Evolutionary conservation across 495 filamentous ascomycete genomes (phyloP), one percentile per base, ranked within the genome.

Genomic region (Aspergillus carlsbadensis): DNA sequence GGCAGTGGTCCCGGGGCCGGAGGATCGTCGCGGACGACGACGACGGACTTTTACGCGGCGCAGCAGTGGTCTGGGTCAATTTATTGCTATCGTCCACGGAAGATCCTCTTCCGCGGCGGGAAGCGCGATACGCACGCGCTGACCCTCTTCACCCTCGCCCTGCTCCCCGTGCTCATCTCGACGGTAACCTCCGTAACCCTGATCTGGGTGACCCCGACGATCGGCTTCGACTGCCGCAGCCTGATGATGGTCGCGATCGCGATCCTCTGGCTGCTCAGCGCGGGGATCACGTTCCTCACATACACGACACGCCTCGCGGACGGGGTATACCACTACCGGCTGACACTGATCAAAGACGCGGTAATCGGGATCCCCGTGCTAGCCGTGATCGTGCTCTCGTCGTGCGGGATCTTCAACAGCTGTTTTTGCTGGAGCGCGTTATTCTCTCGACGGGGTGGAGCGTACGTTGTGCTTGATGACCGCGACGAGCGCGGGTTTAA

Each of bases 161-260:
- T 22, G n/a, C 42, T 46, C n/a, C 42, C 42, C 42, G 42, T 46
- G 2, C 11, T 46, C 42, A 24, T 46, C 42, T 18, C 42, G 5
- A 18, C 42, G 4, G 17, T 5, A 18, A 46, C 24, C 42, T 46
- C 42, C 42, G 24, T 46, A 2, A 11, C 42, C 17, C 17, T 21
- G 20, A 46, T 46, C 14, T 17, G n/a, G 13, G 13, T 46, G 5
- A 46, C 42, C 6, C 42, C 42, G 42, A 46, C 42, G 11, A 46
- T 24, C 13, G 42, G 42, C n/a, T 24, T 46, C n/a, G 42, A 24
- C n/a, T 46, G 42, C 24, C 42, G 42, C 42, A 46, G 42, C 20
- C 11, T 46, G 20, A 46, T 46, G 42, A 18, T 46, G 11, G n/a
- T 46, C n/a, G 20, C 24, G 6, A 46, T 46, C 17, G 18, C 24